Base-by-base conservation (phyloP, 441 rosid genomes). In the Corymbia citriodora region DNA sequence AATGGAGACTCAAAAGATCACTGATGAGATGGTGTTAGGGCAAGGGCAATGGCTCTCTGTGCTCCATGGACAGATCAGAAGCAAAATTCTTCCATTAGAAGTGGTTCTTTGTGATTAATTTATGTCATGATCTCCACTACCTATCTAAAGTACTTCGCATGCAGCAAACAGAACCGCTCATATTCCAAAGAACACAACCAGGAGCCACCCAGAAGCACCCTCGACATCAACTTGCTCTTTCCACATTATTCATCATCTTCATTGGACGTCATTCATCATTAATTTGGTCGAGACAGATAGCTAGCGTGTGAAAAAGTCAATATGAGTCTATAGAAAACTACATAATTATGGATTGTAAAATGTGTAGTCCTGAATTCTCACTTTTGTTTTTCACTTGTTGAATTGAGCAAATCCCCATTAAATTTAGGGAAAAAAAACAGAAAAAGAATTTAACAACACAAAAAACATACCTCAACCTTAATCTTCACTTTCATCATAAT, bases 31-130 rank as follows among this genome's bases (percentile, higher is more conserved):
- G 15, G 33, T n/a, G 72, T 31, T 1, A 17, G 3, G 36, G 8
- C 33, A 33, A 17, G 3, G 36, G 8, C 33, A 33, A 33, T 15
- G 36, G 15, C n/a, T 65, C 72, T n/a, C 36, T 7, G 36, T 14
- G 72, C 10, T 65, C 36, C 19, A 7, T 65, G 72, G 72, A 65
- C 10, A 65, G n/a, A 65, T 10, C 72, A 65, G 19, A 15, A 10
- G 72, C 72, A 65, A n/a, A n/a, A n/a, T n/a, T 6, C 36, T 0
- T 0, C 19, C 72, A 0, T 65, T 65, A 7, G 16, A 65, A n/a
- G 72, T 2, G 17, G 6, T 65, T n/a, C 36, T 10, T 63, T 0
- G 16, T 5, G 68, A n/a, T 65, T 65, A 15, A n/a, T 29, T 3
- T n/a, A 65, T 65, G 72, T 5, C 8, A n/a, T 65, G 72, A 65